Evolutionary conservation across 805 yeast genomes (phyloP), one percentile per base, ranked within the genome.

Genomic region (Candida dendrica): DNA sequence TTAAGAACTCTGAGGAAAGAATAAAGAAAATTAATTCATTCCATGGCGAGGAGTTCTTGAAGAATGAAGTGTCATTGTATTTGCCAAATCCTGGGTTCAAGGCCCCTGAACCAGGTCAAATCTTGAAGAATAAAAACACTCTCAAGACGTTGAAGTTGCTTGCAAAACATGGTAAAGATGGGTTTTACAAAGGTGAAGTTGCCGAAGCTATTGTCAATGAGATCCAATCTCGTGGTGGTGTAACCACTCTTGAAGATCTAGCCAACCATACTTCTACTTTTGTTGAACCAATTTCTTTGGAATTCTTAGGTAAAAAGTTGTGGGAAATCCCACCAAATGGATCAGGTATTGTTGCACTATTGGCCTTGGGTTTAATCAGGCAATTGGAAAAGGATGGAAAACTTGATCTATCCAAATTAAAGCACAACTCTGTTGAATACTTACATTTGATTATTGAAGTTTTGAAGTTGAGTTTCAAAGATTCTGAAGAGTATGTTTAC

Each of bases 311-410:
- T 10, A 67, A 71, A 38, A 71, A 68, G 24, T 65, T 85, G 20
- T 81, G 90, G 86, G 93, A 85, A 58, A 79, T 84, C 47, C 93
- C 95, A 10, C 95, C 95, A 13, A 84, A 80, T 59, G 87, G 91
- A 4, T 87, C 85, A 41, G 95, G 95, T 8, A 60, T 85, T 13
- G 84, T 85, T 36, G 93, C 90, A 0, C 64, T 85, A 39, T 63
- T 83, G 15, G 79, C 91, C 0, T 60, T 84, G 39, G 93, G 91
- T 0, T 66, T 81, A 36, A 71, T 85, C 47, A 71, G 70, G 49
- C 74, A 75, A 31, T 65, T 85, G 44, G 76, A 75, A 27, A 63
- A 63, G 15, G 45, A 53, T 15, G 73, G 74, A 3, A 60, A 68
- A 11, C 59, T 70, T n/a, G 68, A 76, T 39, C 53, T 82, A 34